These are phyloP conservation scores for Mycena filopes DNA, from an alignment of 768 basidiomycete species.

Conservation along the genomic window DNA sequence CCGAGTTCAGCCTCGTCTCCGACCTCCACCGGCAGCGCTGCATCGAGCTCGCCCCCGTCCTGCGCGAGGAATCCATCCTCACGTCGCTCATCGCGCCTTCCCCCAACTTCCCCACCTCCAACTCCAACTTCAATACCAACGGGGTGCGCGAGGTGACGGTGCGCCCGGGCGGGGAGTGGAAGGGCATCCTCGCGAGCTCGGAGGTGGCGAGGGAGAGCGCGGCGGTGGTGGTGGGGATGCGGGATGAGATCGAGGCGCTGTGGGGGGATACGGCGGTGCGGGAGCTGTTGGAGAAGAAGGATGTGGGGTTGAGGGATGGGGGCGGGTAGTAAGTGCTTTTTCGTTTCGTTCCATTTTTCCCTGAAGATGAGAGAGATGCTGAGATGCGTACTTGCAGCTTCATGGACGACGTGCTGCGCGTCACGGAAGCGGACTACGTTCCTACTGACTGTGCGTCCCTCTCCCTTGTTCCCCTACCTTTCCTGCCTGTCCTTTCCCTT, in stretches of 20 bases:
- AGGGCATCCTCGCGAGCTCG: constrained; percentile 48
- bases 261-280: constrained; percentile 70
- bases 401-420: constrained; percentile 72
- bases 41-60: constrained; percentile 52
- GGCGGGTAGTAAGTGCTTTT: constrained; percentile 71
- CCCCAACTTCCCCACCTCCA: too few species aligned
- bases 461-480: too few species aligned
- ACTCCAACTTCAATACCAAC: too few species aligned
- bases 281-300: constrained; percentile 59
- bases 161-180: constrained; percentile 70
- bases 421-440: constrained; percentile 63
- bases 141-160: constrained; percentile 63
- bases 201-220: constrained; percentile 52
- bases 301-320: constrained; percentile 65
- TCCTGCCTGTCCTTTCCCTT: too few species aligned
- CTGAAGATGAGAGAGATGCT: background rate
- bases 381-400: constrained; percentile 60
- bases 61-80: constrained; percentile 38
- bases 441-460: constrained; percentile 73
- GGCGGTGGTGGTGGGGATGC: constrained; percentile 59
- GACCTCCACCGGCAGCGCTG: constrained; percentile 43
- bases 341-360: background rate
- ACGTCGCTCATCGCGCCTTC: constrained; percentile 59
- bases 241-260: constrained; percentile 68
- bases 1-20: constrained; percentile 30